Evolutionary conservation across 495 filamentous ascomycete species (phyloP).

Genomic region (Penicillium argentinense): DNA sequence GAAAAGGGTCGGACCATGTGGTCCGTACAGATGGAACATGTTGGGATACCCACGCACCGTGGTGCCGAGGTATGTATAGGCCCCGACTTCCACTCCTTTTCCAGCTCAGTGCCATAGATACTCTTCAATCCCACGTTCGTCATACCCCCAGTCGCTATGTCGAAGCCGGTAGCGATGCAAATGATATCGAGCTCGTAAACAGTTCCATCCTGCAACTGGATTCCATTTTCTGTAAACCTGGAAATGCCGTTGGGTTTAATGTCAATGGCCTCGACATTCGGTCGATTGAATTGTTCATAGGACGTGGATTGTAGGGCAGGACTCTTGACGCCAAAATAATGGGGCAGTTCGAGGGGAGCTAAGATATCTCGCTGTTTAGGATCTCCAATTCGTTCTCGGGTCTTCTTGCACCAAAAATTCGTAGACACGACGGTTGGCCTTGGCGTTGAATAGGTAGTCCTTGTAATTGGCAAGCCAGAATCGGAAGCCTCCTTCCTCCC

Average conservation of each 20-base stretch:
- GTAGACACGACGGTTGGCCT: conserved; percentile 51
- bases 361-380: conserved; percentile 49
- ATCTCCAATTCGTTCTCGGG: conserved; percentile 49
- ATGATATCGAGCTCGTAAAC: conserved; percentile 50
- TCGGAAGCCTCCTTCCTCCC: conserved; percentile 49
- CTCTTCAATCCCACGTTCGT: conserved; percentile 46
- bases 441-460: conserved; percentile 47
- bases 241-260: conserved; percentile 49
- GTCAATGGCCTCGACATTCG: conserved; percentile 56
- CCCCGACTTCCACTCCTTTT: conserved; percentile 48
- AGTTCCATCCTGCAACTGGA: conserved; percentile 39
- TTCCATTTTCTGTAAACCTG: conserved; percentile 42
- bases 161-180: conserved; percentile 56
- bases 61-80: conserved; percentile 50
- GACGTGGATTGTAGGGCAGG: conserved; percentile 53
- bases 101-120: conserved; percentile 34
- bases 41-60: conserved; percentile 50
- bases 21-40: conserved; percentile 51
- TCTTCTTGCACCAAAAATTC: conserved; percentile 59
- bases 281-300: conserved; percentile 58
- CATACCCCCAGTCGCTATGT: conserved; percentile 49
- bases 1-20: conserved; percentile 49
- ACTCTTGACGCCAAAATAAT: conserved; percentile 57
- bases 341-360: conserved; percentile 49
- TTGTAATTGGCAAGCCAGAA: conserved; percentile 54